Percentiles rank a stretch among this genome's conserved stretches.
These are phyloP conservation scores for Biscutella laevigata DNA, from an alignment of 441 rosid species.

Conservation along the genomic window DNA sequence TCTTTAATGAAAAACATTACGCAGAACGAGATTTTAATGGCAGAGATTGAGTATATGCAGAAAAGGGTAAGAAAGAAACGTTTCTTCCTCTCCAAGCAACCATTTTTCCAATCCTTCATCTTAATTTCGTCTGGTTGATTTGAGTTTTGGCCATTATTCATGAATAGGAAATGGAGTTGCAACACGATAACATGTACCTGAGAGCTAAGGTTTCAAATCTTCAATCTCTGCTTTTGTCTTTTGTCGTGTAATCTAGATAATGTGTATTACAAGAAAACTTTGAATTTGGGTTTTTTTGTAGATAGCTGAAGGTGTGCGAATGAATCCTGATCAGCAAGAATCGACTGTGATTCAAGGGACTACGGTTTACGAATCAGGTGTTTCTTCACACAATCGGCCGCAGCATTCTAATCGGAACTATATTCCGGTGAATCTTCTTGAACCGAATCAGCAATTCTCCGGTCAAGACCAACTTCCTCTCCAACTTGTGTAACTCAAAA, in stretches of 20 bases:
- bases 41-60: slow-evolving; percentile 80
- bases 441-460: slow-evolving; percentile 56
- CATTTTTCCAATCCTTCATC: background rate
- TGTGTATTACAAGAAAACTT: background rate
- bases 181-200: slow-evolving; percentile 68
- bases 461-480: slow-evolving; percentile 54
- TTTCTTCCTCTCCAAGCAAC: slow-evolving; percentile 4
- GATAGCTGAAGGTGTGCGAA: slow-evolving; percentile 61
- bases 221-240: background rate
- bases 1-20: background rate
- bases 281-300: slow-evolving; percentile 18
- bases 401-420: slow-evolving; percentile 46
- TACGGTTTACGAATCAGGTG: slow-evolving; percentile 29
- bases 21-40: slow-evolving; percentile 62
- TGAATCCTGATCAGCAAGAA: slow-evolving; percentile 35
- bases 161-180: slow-evolving; percentile 80
- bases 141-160: background rate
- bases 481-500: slow-evolving; percentile 55
- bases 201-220: slow-evolving; percentile 44
- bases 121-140: background rate
- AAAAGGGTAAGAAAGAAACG: slow-evolving; percentile 55
- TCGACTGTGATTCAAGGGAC: slow-evolving; percentile 37
- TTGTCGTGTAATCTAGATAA: background rate
- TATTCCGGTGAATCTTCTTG: slow-evolving; percentile 55
- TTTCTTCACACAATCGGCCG: slow-evolving; percentile 31